Base-by-base conservation (phyloP, 2,329 filamentous ascomycete species). In the Elsinoe batatas region DNA sequence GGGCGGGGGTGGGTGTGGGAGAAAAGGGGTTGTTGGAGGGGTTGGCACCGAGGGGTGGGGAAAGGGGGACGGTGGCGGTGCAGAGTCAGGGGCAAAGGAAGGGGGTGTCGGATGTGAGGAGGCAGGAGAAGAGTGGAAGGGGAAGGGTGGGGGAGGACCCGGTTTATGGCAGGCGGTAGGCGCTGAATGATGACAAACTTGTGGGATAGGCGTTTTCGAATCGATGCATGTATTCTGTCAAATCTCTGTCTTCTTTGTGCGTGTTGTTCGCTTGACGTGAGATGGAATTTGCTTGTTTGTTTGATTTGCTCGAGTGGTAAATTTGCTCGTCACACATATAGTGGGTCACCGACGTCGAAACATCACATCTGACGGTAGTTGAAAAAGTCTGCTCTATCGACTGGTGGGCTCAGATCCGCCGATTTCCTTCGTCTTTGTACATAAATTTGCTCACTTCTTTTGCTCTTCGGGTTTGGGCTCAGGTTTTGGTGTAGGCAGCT, bases 401-500 rank as follows among this genome's bases (percentile, higher is more conserved):
- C 17, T 35, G 30, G 15, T 13, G 17, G 13, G 32, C 20, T 42
- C 20, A 33, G 18, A 22, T 22, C 26, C 33, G 44, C 26, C 12
- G 49, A 36, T 26, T 26, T 38, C 13, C 47, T 51, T 35, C 33
- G 33, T 38, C 17, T 51, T 51, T 38, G 47, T 51, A 51, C 47
- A 51, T 2, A 26, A 37, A n/a, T 3, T 35, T 38, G 32, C 67
- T 67, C 89, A 91, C 78, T 96, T 95, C 85, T 96, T 95, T 65
- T 86, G 81, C 74, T 91, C 88, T 71, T 91, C 87, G 70, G 87
- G 84, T 78, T 89, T 89, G 67, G 88, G 85, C 75, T 98, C 93
- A 3, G 93, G 91, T 77, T 96, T 95, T 54, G 93, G 88, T 49
- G 87, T 95, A 26, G 94, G 93, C 60, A 98, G 78, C 76, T 95